These are phyloP conservation scores for Sphagnum contortum DNA, from an alignment of 225 moss, liverwort and hornwort species.

Conservation along the genomic window DNA sequence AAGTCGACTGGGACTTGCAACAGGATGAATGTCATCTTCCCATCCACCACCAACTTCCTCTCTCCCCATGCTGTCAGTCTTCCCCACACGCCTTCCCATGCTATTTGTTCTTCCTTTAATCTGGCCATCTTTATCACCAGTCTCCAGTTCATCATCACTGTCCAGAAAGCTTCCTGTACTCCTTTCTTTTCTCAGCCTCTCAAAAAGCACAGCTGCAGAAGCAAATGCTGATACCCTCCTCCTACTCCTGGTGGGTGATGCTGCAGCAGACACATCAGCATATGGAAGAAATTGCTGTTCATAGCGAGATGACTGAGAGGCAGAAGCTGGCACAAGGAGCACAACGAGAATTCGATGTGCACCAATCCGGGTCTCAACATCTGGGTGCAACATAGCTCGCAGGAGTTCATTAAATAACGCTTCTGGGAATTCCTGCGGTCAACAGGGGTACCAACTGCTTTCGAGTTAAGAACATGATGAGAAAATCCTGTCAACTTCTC, in stretches of 20 bases:
- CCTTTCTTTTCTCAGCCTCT: slow-evolving; percentile 64
- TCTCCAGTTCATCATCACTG: slow-evolving; percentile 30
- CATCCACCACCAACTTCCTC: slow-evolving; percentile 36
- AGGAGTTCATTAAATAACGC: slow-evolving; percentile 72
- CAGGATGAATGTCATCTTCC: slow-evolving; percentile 17
- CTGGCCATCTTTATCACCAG: slow-evolving; percentile 24
- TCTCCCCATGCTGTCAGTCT: slow-evolving; percentile 36
- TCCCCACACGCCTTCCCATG: slow-evolving; percentile 20
- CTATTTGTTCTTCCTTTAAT: slow-evolving; percentile 42
- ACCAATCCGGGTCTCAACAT: slow-evolving; percentile 73
- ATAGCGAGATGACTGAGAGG: slow-evolving; percentile 31
- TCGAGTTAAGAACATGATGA: not conserved
- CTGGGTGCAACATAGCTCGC: slow-evolving; percentile 82
- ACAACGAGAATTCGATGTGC: slow-evolving; percentile 72
- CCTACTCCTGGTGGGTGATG: slow-evolving; percentile 41
- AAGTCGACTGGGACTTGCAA: slow-evolving; percentile 42
- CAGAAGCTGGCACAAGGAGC: slow-evolving; percentile 65
- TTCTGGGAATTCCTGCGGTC: slow-evolving; percentile 79
- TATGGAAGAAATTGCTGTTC: slow-evolving; percentile 47
- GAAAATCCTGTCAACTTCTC: too few relatives aligned
- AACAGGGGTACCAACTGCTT: not conserved
- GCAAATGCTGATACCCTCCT: slow-evolving; percentile 64
- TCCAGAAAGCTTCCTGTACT: slow-evolving; percentile 34
- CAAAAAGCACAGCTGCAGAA: slow-evolving; percentile 79
- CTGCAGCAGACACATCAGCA: slow-evolving; percentile 17